Percentiles rank a stretch among this genome's conserved stretches.
These are phyloP conservation scores for Neurospora terricola DNA, from an alignment of 495 filamentous ascomycete species.

Conservation along the genomic window DNA sequence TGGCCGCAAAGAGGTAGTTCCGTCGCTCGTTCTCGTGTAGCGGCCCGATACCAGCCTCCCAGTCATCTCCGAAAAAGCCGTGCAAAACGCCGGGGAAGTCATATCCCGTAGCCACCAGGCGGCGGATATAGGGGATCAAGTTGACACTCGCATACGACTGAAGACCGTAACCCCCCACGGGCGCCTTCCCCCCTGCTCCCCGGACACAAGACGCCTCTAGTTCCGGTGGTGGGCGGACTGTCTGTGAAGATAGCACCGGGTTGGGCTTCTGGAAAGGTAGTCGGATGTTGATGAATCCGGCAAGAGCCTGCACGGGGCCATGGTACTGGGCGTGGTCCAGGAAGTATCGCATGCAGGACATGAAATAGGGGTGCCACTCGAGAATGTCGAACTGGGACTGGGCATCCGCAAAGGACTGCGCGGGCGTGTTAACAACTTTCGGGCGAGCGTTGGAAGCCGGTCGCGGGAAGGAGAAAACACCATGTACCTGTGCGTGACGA, in stretches of 20 bases:
- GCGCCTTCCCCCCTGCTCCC: neutral
- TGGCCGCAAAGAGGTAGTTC: constrained; percentile 92
- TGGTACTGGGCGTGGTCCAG: constrained; percentile 85
- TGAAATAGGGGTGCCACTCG: constrained; percentile 88
- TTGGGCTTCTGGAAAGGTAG: constrained; percentile 55
- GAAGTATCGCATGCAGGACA: constrained; percentile 88
- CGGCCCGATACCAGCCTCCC: constrained; percentile 64
- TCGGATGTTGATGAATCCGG: constrained; percentile 81
- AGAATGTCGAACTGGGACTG: constrained; percentile 73
- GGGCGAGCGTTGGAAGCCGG: neutral
- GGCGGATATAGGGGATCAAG: constrained; percentile 80
- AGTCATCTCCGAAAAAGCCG: constrained; percentile 93
- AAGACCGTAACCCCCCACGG: neutral
- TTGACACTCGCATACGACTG: constrained; percentile 46
- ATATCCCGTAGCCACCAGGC: constrained; percentile 84
- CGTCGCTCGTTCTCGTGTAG: constrained; percentile 83
- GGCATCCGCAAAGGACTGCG: constrained; percentile 27
- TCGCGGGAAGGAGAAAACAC: neutral
- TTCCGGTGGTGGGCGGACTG: constrained; percentile 13
- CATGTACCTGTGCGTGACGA: constrained; percentile 22
- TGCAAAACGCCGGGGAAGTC: constrained; percentile 77
- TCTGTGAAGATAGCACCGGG: constrained; percentile 22
- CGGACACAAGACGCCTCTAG: neutral
- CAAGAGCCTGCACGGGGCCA: constrained; percentile 72
- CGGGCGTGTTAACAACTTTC: neutral